Conservation (phyloP, 345 rosid species). For the Schrenkiella parvula region DNA sequence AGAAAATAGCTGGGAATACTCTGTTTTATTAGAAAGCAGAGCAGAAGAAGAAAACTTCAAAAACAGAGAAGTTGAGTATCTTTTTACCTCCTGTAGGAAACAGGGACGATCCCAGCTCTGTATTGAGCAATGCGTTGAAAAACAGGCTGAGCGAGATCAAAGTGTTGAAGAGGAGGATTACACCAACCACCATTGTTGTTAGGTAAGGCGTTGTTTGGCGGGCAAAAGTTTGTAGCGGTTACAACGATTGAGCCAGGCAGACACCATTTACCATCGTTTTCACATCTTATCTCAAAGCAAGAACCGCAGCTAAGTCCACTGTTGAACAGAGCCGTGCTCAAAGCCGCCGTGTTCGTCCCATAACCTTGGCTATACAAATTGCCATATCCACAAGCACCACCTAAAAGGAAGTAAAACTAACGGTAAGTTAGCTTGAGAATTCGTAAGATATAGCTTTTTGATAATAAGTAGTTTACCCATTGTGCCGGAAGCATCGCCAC, state of each 20-base stretch:
- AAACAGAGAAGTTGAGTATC: background rate
- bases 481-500: conserved; percentile 83
- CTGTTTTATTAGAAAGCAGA: background rate
- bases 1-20: background rate
- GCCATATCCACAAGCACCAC: conserved; percentile 74
- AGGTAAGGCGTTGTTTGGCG: conserved; percentile 54
- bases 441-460: background rate
- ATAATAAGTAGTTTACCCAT: conserved; percentile 43
- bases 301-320: conserved; percentile 62
- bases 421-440: background rate
- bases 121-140: conserved; percentile 52
- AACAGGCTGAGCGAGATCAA: conserved; percentile 61
- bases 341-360: conserved; percentile 60
- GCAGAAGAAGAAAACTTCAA: background rate
- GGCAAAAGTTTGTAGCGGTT: conserved; percentile 65
- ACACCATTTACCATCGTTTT: conserved; percentile 56
- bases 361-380: conserved; percentile 59
- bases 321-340: conserved; percentile 58
- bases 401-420: conserved; percentile 19
- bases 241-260: conserved; percentile 44
- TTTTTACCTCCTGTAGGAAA: conserved; percentile 45
- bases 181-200: conserved; percentile 64
- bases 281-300: conserved; percentile 61
- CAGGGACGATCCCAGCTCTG: conserved; percentile 59
- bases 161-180: conserved; percentile 61